These are phyloP conservation scores for Blastobotrys chiropterorum DNA, from an alignment of 805 yeast genomes.

Conservation along the genomic window DNA sequence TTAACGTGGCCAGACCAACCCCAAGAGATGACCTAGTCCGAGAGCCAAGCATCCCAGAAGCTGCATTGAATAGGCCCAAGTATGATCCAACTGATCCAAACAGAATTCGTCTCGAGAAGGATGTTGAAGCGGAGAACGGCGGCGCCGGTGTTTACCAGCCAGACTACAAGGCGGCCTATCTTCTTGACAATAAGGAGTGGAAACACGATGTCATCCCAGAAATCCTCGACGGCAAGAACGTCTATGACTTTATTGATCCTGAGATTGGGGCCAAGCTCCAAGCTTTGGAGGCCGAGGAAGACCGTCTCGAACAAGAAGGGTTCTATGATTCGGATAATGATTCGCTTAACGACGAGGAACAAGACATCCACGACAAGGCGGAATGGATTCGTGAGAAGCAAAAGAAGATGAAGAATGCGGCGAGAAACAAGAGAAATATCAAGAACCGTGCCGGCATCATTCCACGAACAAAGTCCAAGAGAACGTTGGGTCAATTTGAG, in stretches of 20 bases:
- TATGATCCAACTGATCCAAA: conserved; percentile 77
- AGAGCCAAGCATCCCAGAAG: conserved; percentile 77
- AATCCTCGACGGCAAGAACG: conserved; percentile 90
- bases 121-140: conserved; percentile 89
- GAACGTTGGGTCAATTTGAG: conserved; percentile 71
- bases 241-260: conserved; percentile 94
- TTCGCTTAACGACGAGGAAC: conserved; percentile 52
- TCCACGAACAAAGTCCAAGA: conserved; percentile 67
- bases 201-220: conserved; percentile 97
- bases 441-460: conserved; percentile 87
- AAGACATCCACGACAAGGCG: conserved; percentile 75
- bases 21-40: conserved; percentile 78
- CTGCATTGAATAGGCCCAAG: conserved; percentile 50
- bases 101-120: conserved; percentile 76
- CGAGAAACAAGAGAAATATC: conserved; percentile 78
- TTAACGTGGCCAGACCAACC: conserved; percentile 88
- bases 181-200: conserved; percentile 96
- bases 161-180: conserved; percentile 84
- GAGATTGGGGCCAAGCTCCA: conserved; percentile 90
- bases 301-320: conserved; percentile 85
- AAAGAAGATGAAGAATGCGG: conserved; percentile 85
- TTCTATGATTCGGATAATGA: conserved; percentile 87
- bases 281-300: conserved; percentile 96
- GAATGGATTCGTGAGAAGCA: conserved; percentile 93
- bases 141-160: conserved; percentile 98